These are phyloP conservation scores for Solanum aculeatissimum DNA, from an alignment of 305 asterid genomes.

Conservation along the genomic window DNA sequence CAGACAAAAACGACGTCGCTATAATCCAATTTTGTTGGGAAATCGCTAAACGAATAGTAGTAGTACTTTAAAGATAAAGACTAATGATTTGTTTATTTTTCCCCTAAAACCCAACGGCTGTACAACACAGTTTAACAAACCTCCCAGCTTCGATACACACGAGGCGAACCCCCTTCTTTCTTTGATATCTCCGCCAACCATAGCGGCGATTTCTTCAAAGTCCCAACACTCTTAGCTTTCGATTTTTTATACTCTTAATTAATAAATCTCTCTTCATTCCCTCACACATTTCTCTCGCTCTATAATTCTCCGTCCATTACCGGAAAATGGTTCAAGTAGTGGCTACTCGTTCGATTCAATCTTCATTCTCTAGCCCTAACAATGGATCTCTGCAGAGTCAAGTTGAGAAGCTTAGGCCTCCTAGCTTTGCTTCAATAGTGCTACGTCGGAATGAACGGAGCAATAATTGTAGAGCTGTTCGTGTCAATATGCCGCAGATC, in stretches of 20 bases:
- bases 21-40: neutral
- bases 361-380: conserved; percentile 2
- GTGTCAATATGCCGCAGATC: neutral
- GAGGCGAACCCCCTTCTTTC: neutral
- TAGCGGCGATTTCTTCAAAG: conserved; percentile 2
- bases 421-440: neutral
- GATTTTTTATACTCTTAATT: neutral
- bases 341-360: conserved; percentile 10
- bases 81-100: neutral
- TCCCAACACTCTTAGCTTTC: neutral
- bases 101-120: neutral
- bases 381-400: conserved; percentile 2
- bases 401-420: conserved; percentile 3
- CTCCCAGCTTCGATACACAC: neutral
- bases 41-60: neutral
- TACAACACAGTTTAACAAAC: neutral
- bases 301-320: neutral
- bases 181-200: neutral
- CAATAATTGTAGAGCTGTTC: neutral
- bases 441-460: neutral
- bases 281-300: neutral
- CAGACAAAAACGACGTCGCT: neutral
- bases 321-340: conserved; percentile 7
- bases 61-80: neutral
- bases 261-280: neutral